Evolutionary conservation across 352 stramenopile genomes (phyloP).

Genomic region (Globisporangium emineosum): DNA sequence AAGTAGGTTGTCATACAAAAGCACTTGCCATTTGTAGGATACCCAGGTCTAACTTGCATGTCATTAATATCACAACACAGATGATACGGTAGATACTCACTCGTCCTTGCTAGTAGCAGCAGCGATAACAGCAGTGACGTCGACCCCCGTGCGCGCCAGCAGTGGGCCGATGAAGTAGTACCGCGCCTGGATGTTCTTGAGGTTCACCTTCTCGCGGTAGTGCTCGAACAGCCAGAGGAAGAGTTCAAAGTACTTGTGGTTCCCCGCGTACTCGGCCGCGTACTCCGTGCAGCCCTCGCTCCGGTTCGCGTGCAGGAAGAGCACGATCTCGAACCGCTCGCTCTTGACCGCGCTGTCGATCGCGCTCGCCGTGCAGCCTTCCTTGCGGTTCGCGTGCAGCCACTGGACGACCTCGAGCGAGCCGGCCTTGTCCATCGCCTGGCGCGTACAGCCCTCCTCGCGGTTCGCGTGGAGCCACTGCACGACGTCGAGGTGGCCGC

Average conservation of each 20-base stretch:
- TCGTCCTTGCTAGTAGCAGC: neutral
- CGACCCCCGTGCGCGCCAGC: slow-evolving; percentile 7
- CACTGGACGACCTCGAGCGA: slow-evolving; percentile 15
- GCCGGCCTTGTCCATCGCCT: slow-evolving; percentile 16
- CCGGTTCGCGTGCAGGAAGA: slow-evolving; percentile 9
- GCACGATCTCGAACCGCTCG: slow-evolving; percentile 11
- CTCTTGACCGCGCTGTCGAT: slow-evolving; percentile 14
- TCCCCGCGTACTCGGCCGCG: slow-evolving; percentile 13
- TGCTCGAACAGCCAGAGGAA: slow-evolving; percentile 13
- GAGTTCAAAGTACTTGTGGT: slow-evolving; percentile 17
- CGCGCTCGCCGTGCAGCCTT: slow-evolving; percentile 16
- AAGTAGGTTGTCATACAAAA: neutral
- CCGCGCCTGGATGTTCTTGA: slow-evolving; percentile 16
- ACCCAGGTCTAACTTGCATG: neutral
- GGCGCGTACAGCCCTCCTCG: slow-evolving; percentile 23
- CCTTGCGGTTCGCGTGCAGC: slow-evolving; percentile 18
- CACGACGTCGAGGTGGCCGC: slow-evolving; percentile 24
- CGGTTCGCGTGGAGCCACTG: slow-evolving; percentile 33
- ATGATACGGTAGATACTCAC: too few species aligned
- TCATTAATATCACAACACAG: neutral
- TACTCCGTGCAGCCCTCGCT: slow-evolving; percentile 13
- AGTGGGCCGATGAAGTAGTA: slow-evolving; percentile 15
- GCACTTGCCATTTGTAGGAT: neutral
- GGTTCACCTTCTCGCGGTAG: slow-evolving; percentile 14
- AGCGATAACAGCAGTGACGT: neutral